Evolutionary conservation across 768 basidiomycete genomes (phyloP).

Genomic region (Termitomyces heimii): DNA sequence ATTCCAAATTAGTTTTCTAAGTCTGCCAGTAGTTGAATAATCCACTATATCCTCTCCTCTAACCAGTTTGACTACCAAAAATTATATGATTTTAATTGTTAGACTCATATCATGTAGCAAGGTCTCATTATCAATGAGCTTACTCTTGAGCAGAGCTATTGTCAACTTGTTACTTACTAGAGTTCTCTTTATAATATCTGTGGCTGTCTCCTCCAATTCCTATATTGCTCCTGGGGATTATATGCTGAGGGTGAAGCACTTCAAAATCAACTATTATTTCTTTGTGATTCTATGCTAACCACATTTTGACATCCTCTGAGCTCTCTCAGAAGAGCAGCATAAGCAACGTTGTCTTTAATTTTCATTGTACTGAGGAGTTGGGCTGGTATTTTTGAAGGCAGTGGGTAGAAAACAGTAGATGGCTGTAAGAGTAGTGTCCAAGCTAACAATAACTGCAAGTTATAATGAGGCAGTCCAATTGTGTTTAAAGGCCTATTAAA

Average conservation of each 20-base stretch:
- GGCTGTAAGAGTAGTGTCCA: constrained; percentile 46
- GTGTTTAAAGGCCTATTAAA: constrained; percentile 71
- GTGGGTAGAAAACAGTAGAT: constrained; percentile 45
- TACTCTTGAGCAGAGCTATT: not conserved
- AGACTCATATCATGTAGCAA: not conserved
- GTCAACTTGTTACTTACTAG: not conserved
- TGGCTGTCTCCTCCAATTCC: not conserved
- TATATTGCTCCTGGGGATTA: too few species aligned
- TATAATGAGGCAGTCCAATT: constrained; percentile 87
- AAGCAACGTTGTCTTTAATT: constrained; percentile 84
- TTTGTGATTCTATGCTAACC: constrained; percentile 44
- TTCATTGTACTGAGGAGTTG: constrained; percentile 77
- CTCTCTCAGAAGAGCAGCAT: constrained; percentile 84
- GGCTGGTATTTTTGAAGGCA: constrained; percentile 72
- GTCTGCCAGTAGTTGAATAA: not conserved
- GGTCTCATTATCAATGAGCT: not conserved
- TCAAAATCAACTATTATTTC: constrained; percentile 68
- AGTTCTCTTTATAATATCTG: not conserved
- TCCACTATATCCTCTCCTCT: not conserved
- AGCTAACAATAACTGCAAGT: constrained; percentile 65
- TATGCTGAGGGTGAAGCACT: constrained; percentile 39
- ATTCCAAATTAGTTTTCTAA: not conserved
- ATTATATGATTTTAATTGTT: too few species aligned
- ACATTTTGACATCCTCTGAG: constrained; percentile 81
- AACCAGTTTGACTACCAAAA: not conserved